Conservation (phyloP, 352 stramenopile genomes). For the Thalassiosira mediterranea region DNA sequence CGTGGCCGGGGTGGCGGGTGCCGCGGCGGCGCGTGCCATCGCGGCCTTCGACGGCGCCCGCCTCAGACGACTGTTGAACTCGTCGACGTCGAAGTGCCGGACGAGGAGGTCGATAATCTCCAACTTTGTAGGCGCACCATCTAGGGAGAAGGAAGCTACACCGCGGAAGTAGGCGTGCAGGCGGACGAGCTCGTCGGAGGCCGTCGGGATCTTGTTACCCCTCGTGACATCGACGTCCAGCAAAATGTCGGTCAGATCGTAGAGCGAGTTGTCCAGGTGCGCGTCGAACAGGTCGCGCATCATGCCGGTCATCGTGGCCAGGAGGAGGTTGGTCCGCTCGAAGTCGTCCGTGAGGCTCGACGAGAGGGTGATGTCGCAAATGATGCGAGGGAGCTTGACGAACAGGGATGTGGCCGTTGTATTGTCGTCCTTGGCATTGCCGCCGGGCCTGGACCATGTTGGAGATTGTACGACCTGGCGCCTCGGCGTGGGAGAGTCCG, state of each 20-base stretch:
- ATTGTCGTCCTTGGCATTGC: background rate
- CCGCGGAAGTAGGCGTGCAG: conserved; percentile 38
- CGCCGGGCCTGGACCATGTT: background rate
- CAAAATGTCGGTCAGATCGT: conserved; percentile 30
- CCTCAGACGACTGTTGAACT: conserved; percentile 26
- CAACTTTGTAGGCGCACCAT: conserved; percentile 10
- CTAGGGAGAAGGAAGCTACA: conserved; percentile 25
- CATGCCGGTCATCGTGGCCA: conserved; percentile 32
- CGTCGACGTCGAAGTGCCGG: conserved; percentile 33
- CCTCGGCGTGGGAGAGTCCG: background rate
- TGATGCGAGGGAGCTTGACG: conserved; percentile 37
- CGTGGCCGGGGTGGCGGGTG: background rate
- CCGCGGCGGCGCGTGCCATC: background rate
- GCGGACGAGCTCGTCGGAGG: conserved; percentile 7
- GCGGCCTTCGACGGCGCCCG: background rate
- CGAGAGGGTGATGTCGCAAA: conserved; percentile 42
- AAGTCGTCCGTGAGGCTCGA: conserved; percentile 15
- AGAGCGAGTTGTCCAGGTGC: conserved; percentile 27
- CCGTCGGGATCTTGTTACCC: background rate
- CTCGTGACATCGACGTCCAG: conserved; percentile 19
- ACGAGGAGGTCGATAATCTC: conserved; percentile 39
- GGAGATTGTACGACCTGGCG: background rate
- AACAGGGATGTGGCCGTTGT: background rate
- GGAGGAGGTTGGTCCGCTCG: conserved; percentile 29
- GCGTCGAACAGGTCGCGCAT: conserved; percentile 33